Percentiles rank a stretch among this genome's conserved stretches.
These are phyloP conservation scores for Cystobasidium pallidum DNA, from an alignment of 1,284 basidiomycete genomes.

Conservation along the genomic window DNA sequence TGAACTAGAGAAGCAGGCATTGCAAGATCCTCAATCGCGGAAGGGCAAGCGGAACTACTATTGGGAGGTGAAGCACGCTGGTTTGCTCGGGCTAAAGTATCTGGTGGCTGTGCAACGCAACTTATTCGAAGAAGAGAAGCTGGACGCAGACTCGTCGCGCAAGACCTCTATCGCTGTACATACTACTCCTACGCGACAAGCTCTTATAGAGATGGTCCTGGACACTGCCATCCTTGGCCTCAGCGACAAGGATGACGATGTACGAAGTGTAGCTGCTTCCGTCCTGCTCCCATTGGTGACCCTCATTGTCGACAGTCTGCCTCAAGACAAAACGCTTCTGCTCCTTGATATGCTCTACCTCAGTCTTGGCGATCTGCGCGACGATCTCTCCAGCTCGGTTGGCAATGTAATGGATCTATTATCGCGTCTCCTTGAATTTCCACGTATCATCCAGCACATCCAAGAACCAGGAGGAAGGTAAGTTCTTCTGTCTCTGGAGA, in stretches of 20 bases:
- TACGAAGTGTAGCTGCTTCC: constrained; percentile 91
- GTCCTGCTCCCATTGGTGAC: constrained; percentile 84
- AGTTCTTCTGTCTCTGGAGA: constrained; percentile 54
- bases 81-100: constrained; percentile 94
- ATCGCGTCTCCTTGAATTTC: constrained; percentile 77
- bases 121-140: constrained; percentile 62
- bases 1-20: constrained; percentile 28
- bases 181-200: neutral
- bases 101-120: constrained; percentile 91
- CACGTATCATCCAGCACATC: constrained; percentile 76
- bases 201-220: constrained; percentile 38
- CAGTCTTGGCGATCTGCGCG: constrained; percentile 89
- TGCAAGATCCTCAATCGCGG: constrained; percentile 26
- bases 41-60: constrained; percentile 63
- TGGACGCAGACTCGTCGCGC: constrained; percentile 45
- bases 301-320: constrained; percentile 75
- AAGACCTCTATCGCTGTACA: constrained; percentile 47
- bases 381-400: constrained; percentile 95
- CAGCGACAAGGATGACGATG: constrained; percentile 91
- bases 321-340: constrained; percentile 61
- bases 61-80: constrained; percentile 98
- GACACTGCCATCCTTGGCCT: constrained; percentile 60
- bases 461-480: constrained; percentile 70
- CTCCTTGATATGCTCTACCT: constrained; percentile 86
- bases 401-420: constrained; percentile 97